These are phyloP conservation scores for Aureobasidium sp. DNA, from an alignment of 2,329 filamentous ascomycete species.

Conservation along the genomic window DNA sequence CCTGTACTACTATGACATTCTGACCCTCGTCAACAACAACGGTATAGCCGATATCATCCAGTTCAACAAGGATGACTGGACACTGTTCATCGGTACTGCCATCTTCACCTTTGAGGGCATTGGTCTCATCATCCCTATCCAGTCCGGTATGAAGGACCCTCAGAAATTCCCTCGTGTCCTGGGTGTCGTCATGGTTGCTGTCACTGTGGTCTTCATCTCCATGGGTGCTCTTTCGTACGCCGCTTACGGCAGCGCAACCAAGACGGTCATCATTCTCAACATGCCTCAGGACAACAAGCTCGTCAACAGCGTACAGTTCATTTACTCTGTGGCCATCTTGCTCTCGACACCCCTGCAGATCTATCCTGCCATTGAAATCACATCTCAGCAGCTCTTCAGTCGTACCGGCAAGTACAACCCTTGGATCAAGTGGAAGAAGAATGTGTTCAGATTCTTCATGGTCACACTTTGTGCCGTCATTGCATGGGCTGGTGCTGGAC, in stretches of 20 bases:
- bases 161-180: slow-evolving; percentile 85
- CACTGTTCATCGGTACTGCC: slow-evolving; percentile 93
- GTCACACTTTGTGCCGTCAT: slow-evolving; percentile 79
- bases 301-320: slow-evolving; percentile 90
- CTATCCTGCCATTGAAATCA: slow-evolving; percentile 95
- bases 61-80: slow-evolving; percentile 91
- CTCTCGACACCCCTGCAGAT: slow-evolving; percentile 93
- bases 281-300: slow-evolving; percentile 91
- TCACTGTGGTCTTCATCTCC: slow-evolving; percentile 80
- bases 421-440: slow-evolving; percentile 99
- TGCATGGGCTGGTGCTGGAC: slow-evolving; percentile 84
- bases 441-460: slow-evolving; percentile 87
- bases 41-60: slow-evolving; percentile 78
- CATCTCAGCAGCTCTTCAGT: slow-evolving; percentile 88
- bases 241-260: slow-evolving; percentile 87
- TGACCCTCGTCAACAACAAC: slow-evolving; percentile 64
- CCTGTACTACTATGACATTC: slow-evolving; percentile 89
- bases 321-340: slow-evolving; percentile 96
- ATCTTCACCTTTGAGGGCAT: slow-evolving; percentile 99
- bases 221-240: slow-evolving; percentile 94
- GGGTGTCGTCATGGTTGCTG: slow-evolving; percentile 86
- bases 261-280: slow-evolving; percentile 94
- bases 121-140: slow-evolving; percentile 93
- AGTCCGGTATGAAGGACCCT: slow-evolving; percentile 91
- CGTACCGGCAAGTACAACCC: slow-evolving; percentile 95